Conservation (phyloP, 2,329 filamentous ascomycete genomes). For the Alternaria arbusti region DNA sequence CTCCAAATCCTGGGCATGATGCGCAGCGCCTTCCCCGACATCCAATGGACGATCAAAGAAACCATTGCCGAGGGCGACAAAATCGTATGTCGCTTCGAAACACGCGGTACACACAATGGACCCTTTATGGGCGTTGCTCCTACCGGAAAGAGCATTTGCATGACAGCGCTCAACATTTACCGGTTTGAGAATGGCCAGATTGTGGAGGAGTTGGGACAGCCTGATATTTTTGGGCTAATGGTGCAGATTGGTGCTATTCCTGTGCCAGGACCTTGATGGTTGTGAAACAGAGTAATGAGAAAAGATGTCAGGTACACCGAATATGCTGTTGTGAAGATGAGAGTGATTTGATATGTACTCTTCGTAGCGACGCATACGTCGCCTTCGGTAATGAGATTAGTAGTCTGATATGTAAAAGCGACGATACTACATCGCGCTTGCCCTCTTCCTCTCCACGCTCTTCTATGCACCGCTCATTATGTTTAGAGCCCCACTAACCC, state of each 20-base stretch:
- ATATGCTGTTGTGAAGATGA: neutral
- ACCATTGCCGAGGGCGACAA: constrained; percentile 1
- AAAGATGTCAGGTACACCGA: neutral
- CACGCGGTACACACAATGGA: neutral
- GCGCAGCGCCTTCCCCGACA: constrained; percentile 1
- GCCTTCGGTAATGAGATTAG: neutral
- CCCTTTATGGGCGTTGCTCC: neutral
- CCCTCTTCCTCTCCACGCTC: neutral
- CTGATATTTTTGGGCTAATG: neutral
- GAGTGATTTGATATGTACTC: neutral
- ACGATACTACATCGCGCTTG: neutral
- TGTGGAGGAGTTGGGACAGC: neutral
- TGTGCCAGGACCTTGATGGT: neutral
- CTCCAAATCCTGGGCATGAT: constrained; percentile 2
- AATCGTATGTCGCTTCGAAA: neutral
- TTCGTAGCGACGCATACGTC: neutral
- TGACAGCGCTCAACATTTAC: neutral
- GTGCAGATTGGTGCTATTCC: neutral
- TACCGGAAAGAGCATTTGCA: neutral
- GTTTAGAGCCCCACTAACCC: neutral
- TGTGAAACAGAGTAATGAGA: neutral
- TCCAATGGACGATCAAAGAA: constrained; percentile 4
- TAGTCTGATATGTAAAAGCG: neutral
- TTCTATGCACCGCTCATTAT: neutral
- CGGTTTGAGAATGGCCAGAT: neutral